phyloP scores from a whole-genome alignment of 768 basidiomycete species.

The Psilocybe cyanescens region DNA sequence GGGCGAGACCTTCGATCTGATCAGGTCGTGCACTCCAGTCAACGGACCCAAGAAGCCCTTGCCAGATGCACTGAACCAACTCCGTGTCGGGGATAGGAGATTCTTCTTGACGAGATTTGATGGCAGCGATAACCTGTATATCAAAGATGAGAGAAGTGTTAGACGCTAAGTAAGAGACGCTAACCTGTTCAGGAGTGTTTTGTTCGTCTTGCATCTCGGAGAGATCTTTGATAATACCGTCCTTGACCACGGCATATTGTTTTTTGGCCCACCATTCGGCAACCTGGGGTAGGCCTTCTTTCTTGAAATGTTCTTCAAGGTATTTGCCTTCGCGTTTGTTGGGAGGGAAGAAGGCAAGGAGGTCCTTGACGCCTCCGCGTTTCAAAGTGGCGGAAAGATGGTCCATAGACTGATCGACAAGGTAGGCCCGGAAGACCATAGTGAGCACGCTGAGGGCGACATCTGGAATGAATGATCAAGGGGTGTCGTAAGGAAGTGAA shows the following conservation, averaged over 20 bases:
- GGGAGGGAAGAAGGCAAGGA: slow-evolving; percentile 85
- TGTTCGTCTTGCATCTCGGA: slow-evolving; percentile 72
- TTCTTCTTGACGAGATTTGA: slow-evolving; percentile 76
- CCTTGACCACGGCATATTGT: slow-evolving; percentile 82
- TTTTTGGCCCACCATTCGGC: slow-evolving; percentile 96
- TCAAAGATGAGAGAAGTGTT: slow-evolving; percentile 4
- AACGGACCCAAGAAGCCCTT: slow-evolving; percentile 83
- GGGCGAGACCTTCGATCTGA: slow-evolving; percentile 87
- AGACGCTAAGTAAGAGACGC: slow-evolving; percentile 21
- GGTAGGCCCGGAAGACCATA: slow-evolving; percentile 79
- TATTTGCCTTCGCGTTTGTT: slow-evolving; percentile 76
- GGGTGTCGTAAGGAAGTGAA: slow-evolving; percentile 1
- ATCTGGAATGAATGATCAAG: slow-evolving; percentile 45
- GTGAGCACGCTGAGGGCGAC: slow-evolving; percentile 79
- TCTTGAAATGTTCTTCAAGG: slow-evolving; percentile 88
- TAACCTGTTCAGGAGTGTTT: slow-evolving; percentile 70
- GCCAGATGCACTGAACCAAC: slow-evolving; percentile 89
- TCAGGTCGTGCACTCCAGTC: slow-evolving; percentile 92
- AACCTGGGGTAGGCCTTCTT: slow-evolving; percentile 74
- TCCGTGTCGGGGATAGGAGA: slow-evolving; percentile 86
- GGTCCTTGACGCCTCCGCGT: slow-evolving; percentile 83
- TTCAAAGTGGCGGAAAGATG: slow-evolving; percentile 84
- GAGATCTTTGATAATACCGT: slow-evolving; percentile 70
- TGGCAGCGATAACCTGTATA: slow-evolving; percentile 71
- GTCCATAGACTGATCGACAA: slow-evolving; percentile 86